Conservation (phyloP, 1,284 basidiomycete species). For the Coriolopsis trogii region DNA sequence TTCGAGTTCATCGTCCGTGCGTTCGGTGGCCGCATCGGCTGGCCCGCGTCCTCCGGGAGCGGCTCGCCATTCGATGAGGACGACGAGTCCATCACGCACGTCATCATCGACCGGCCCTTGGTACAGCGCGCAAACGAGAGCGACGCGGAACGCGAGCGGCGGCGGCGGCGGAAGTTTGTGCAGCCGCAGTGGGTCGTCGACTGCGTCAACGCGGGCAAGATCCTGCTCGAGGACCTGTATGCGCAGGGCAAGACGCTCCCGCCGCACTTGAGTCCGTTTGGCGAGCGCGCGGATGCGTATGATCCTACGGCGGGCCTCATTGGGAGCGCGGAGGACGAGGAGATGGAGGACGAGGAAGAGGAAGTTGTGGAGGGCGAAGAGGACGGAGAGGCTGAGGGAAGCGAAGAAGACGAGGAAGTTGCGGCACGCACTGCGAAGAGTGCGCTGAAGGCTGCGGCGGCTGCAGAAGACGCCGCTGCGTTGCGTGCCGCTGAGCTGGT, state of each 20-base stretch:
- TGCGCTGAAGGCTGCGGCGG: constrained; percentile 55
- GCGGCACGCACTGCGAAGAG: constrained; percentile 41
- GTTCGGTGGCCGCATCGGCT: constrained; percentile 90
- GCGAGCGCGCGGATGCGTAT: constrained; percentile 80
- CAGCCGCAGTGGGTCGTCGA: constrained; percentile 99
- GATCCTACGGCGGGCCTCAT: constrained; percentile 53
- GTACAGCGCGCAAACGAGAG: constrained; percentile 54
- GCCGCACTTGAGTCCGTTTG: constrained; percentile 96
- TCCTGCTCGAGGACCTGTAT: constrained; percentile 88
- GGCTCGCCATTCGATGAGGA: constrained; percentile 80
- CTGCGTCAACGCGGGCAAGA: constrained; percentile 87
- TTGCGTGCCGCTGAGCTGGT: constrained; percentile 90
- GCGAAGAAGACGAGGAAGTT: constrained; percentile 46
- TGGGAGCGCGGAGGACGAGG: constrained; percentile 41
- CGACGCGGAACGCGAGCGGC: constrained; percentile 62
- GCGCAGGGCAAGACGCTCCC: constrained; percentile 87
- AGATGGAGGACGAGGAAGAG: constrained; percentile 35
- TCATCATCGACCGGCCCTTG: constrained; percentile 90
- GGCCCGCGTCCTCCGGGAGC: constrained; percentile 84
- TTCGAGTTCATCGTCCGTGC: constrained; percentile 96
- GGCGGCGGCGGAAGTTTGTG: constrained; percentile 81
- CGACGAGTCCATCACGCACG: constrained; percentile 90
- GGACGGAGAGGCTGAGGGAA: constrained; percentile 36
- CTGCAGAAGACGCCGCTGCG: constrained; percentile 67
- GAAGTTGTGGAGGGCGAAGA: constrained; percentile 37